Conservation (phyloP, 202 grass and related monocot genomes). For the Bolboschoenoplectus hybrid region DNA sequence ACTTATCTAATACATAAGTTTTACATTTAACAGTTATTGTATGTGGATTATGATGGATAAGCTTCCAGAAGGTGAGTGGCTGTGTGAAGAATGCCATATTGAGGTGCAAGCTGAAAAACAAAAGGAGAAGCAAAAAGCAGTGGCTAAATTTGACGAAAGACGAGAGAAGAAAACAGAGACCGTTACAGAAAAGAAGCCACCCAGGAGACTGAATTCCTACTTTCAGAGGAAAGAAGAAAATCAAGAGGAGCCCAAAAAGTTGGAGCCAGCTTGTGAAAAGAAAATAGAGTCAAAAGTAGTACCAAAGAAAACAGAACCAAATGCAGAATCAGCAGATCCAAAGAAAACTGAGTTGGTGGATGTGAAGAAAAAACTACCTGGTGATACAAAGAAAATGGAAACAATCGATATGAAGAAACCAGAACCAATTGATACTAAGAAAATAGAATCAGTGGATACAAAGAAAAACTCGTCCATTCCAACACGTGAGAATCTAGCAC, state of each 20-base stretch:
- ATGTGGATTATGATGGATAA: constrained; percentile 75
- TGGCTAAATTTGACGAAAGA: constrained; percentile 35
- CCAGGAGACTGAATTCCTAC: constrained; percentile 43
- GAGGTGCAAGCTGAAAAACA: constrained; percentile 55
- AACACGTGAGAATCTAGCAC: constrained; percentile 19
- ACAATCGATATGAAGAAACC: constrained; percentile 1
- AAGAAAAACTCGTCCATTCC: constrained; percentile 31
- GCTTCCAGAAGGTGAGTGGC: constrained; percentile 78
- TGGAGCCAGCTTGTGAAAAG: constrained; percentile 26
- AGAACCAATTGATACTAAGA: constrained; percentile 13
- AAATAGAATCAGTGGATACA: constrained; percentile 36
- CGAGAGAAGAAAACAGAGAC: constrained; percentile 43
- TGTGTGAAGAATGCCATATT: constrained; percentile 83
- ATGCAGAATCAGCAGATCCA: constrained; percentile 1
- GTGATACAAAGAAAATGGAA: constrained; percentile 28
- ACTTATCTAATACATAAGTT: constrained; percentile 32
- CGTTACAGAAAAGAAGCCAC: constrained; percentile 25
- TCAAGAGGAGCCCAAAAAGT: constrained; percentile 34
- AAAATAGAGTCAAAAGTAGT: constrained; percentile 20
- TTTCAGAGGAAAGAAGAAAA: constrained; percentile 52
- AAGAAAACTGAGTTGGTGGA: constrained; percentile 23
- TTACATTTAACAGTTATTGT: constrained; percentile 72
- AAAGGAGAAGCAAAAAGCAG: constrained; percentile 52
- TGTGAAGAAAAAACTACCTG: constrained; percentile 30
- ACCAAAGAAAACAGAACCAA: constrained; percentile 24